A percentile compares a stretch with the other conserved stretches of the same genome.
These are phyloP conservation scores for Oleoguttula mirabilis DNA, from an alignment of 495 filamentous ascomycete species.

Conservation along the genomic window DNA sequence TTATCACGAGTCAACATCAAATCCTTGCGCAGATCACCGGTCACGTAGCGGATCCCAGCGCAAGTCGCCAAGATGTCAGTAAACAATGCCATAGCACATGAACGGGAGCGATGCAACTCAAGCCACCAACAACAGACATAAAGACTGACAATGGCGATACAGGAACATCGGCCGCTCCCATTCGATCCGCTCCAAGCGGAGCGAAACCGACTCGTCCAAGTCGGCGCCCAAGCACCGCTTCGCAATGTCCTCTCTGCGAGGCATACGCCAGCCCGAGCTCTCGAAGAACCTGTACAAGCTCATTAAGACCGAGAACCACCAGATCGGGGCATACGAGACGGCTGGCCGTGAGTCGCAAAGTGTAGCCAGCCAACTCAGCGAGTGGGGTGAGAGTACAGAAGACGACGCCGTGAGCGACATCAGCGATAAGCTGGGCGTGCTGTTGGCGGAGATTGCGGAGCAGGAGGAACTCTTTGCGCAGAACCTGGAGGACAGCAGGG, in stretches of 20 bases:
- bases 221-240: slow-evolving; percentile 48
- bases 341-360: slow-evolving; percentile 70
- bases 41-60: background rate
- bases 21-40: background rate
- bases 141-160: background rate
- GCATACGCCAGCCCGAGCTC: slow-evolving; percentile 69
- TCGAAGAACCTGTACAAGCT: slow-evolving; percentile 74
- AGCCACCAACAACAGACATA: no score
- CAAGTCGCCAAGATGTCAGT: background rate
- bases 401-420: slow-evolving; percentile 83
- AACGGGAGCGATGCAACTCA: no score
- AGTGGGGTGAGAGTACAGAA: slow-evolving; percentile 83
- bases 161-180: slow-evolving; percentile 26
- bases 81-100: no score
- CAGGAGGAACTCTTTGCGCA: slow-evolving; percentile 82
- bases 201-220: slow-evolving; percentile 16
- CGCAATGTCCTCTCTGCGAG: slow-evolving; percentile 70
- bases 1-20: no score
- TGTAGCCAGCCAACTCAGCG: slow-evolving; percentile 81
- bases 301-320: slow-evolving; percentile 82
- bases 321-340: slow-evolving; percentile 68
- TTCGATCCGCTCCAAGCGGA: slow-evolving; percentile 32
- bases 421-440: slow-evolving; percentile 84
- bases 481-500: slow-evolving; percentile 71
- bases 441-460: slow-evolving; percentile 80